Evolutionary conservation across 306 rosid species (phyloP), one percentile per base, ranked within the genome.

Genomic region (Corylus americana): DNA sequence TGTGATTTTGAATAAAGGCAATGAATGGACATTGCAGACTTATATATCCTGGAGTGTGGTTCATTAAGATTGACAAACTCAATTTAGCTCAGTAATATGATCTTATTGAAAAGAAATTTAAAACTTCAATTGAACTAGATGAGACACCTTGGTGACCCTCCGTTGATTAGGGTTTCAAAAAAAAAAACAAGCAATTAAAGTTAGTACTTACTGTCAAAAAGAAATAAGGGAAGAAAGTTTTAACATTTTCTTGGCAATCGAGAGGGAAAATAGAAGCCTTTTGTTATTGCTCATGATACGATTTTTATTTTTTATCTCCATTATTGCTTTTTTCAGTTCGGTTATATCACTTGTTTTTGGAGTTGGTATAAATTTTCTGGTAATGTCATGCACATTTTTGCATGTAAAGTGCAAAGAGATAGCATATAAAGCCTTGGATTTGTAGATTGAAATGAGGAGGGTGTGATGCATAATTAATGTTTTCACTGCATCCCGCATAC

Each of bases 31-130:
- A 39, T 37, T 64, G 70, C 42, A 6, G 47, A 64, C 42, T 12
- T 14, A 37, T 31, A 35, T 8, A 64, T 35, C 47, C 3, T 69
- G 59, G 8, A 35, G 59, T n/a, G 22, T 67, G 25, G 44, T 54
- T 54, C 20, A 8, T 66, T 18, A 35, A 78, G 86, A 45, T 68
- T 31, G 45, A 22, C 49, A 2, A 48, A 18, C 22, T 74, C 27
- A 18, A 31, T 35, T 74, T 44, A 73, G 66, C 7, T 14, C 35
- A 18, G n/a, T 11, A 45, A 54, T 29, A 14, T 68, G 25, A 59
- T 59, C 66, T 9, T 58, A 22, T 58, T 2, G 1, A 25, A 5
- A 48, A 48, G 51, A 48, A 8, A 48, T 2, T 53, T 20, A 4
- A 53, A 62, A 6, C 25, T 63, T 63, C 44, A 63, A 63, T 64